Evolutionary conservation across 1,139 yeast species (phyloP), one percentile per base, ranked within the genome.

Genomic region (Suzukiozyma palmioleophila): DNA sequence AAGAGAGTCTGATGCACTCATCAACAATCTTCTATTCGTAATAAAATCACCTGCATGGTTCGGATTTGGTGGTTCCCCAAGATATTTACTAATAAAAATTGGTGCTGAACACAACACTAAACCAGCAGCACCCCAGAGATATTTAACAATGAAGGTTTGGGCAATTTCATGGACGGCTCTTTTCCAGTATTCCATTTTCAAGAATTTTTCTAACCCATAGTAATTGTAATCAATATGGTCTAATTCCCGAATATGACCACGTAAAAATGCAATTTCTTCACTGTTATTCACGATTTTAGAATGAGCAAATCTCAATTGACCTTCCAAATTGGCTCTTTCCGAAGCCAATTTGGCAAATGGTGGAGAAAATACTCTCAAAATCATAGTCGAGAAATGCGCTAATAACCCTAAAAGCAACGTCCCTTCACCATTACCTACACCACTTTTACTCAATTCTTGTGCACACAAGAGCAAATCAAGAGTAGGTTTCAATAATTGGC

Each of bases 61-160:
- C n/a, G 69, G 62, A 42, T 73, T 81, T 12, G 75, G 69, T 9
- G 66, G 62, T 38, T 67, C 62, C 15, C 75, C 75, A 41, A 71
- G 50, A 48, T 79, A 79, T 43, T 81, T 79, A 44, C 75, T 74
- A 49, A 86, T 79, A 55, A 90, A 90, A 1, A 89, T 87, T 3
- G 97, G 97, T 3, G 92, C 82, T 1, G 96, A 82, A 64, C 97
- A 90, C 39, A 90, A 70, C 0, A 83, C 79, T 45, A 90, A 73
- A 6, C 97, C 97, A 34, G 94, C 87, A 3, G 96, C 97, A 44
- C 97, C 97, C 94, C 97, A 85, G 41, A 89, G 79, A 60, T 90
- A 90, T 59, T 90, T 90, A 44, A 90, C 92, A 46, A 88, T 81
- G 54, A 89, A 90, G 41, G 78, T 86, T 57, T 83, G 90, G 33